Base-by-base conservation (phyloP, 805 yeast genomes). In the Pichia ethanolica region DNA sequence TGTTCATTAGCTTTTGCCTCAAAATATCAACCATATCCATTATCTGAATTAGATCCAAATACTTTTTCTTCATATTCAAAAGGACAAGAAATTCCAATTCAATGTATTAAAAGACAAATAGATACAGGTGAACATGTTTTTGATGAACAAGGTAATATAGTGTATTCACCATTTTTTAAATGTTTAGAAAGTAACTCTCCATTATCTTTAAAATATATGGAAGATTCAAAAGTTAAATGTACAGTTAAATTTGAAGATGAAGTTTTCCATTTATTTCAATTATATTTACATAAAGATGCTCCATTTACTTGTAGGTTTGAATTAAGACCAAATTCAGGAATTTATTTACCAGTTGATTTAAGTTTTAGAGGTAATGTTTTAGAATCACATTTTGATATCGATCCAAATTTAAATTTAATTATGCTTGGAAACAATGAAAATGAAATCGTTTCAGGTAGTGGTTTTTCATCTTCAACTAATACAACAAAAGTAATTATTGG, bases 51-150 rank as follows among this genome's bases (percentile, higher is more conserved):
- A 12, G 59, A 56, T 20, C 34, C 56, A 5, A 34, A 48, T 4
- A 51, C 50, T 3, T 54, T 51, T 37, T 47, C 50, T 11, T 39
- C 56, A 2, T 64, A 62, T 58, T 42, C 56, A 5, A 27, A 33
- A 1, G 74, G 75, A 5, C 77, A 79, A 44, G 65, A 61, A 7
- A 62, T 83, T 12, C 65, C 72, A 41, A 58, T 83, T 45, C 77
- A 75, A 55, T 86, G 93, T 62, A 84, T 81, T 52, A 64, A 76
- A 45, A 71, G 93, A 58, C 77, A 82, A 54, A 85, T 86, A 47
- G 87, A 83, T 56, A 78, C 73, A 53, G 93, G 93, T 48, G 91
- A 86, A 61, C 91, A 86, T 67, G 72, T 77, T 50, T 81, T 82
- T 53, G 89, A 83, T 59, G 72, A 71, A n/a, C 66, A 74, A n/a